These are phyloP conservation scores for Celoporthe dispersa DNA, from an alignment of 2,329 filamentous ascomycete genomes.

Conservation along the genomic window DNA sequence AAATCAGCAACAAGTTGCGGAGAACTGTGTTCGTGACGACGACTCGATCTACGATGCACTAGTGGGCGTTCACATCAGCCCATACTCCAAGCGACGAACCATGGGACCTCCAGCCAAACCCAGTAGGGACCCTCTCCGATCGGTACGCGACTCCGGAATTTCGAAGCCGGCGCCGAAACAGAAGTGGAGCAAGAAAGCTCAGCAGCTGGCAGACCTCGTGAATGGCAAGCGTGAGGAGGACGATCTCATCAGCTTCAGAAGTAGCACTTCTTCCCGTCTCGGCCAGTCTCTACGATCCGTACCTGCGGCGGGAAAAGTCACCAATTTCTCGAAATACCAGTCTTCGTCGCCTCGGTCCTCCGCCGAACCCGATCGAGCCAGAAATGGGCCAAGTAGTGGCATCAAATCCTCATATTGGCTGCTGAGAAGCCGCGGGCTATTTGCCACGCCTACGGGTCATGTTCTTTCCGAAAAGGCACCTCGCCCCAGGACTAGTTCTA, in stretches of 20 bases:
- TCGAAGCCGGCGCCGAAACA: slow-evolving; percentile 23
- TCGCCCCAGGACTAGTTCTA: slow-evolving; percentile 12
- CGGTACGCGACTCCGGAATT: slow-evolving; percentile 25
- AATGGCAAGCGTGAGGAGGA: slow-evolving; percentile 28
- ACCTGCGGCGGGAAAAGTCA: slow-evolving; percentile 21
- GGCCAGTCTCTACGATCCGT: slow-evolving; percentile 27
- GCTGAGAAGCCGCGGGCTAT: slow-evolving; percentile 25
- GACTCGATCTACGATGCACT: slow-evolving; percentile 29
- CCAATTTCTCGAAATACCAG: slow-evolving; percentile 30
- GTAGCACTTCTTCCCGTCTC: slow-evolving; percentile 29
- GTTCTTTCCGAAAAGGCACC: slow-evolving; percentile 28
- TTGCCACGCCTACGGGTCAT: slow-evolving; percentile 28
- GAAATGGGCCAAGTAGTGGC: slow-evolving; percentile 24
- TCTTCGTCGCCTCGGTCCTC: slow-evolving; percentile 29
- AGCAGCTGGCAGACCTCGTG: slow-evolving; percentile 25
- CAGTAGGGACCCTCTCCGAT: slow-evolving; percentile 27
- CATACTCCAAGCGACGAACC: slow-evolving; percentile 22
- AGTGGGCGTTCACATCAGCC: slow-evolving; percentile 28
- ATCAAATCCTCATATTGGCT: slow-evolving; percentile 30
- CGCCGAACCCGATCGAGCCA: slow-evolving; percentile 23
- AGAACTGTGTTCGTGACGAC: slow-evolving; percentile 41
- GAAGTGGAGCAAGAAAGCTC: slow-evolving; percentile 27
- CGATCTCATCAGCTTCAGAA: slow-evolving; percentile 29
- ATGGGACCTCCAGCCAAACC: slow-evolving; percentile 29
- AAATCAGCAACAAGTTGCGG: slow-evolving; percentile 43